Conservation (phyloP, 129 eudicot species). For the Centaurea solstitialis region DNA sequence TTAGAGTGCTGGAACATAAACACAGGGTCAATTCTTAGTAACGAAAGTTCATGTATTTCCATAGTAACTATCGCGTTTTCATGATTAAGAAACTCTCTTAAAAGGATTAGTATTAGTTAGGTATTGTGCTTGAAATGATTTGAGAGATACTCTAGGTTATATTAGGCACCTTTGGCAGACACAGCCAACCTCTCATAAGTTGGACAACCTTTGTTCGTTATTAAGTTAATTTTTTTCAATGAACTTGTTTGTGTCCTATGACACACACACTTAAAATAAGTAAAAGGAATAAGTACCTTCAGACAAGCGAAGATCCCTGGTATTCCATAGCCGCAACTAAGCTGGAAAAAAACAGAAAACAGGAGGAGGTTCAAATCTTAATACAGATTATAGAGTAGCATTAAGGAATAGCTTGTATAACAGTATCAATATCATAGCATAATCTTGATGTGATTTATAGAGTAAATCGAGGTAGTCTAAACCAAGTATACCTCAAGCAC, state of each 20-base stretch:
- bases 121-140: constrained; percentile 15
- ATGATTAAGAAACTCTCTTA: constrained; percentile 6
- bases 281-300: constrained; percentile 41
- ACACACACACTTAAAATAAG: background rate
- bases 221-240: background rate
- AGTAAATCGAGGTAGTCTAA: background rate
- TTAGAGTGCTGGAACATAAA: background rate
- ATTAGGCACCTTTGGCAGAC: background rate
- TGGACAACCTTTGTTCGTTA: background rate
- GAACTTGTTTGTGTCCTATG: background rate
- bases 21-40: background rate
- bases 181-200: background rate
- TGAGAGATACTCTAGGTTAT: background rate
- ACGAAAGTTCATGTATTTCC: background rate
- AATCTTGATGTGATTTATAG: background rate
- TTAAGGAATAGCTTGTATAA: background rate
- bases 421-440: background rate
- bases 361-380: background rate
- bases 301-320: constrained; percentile 78
- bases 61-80: background rate
- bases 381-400: background rate
- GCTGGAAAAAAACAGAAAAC: constrained; percentile 42
- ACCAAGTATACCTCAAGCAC: constrained; percentile 69
- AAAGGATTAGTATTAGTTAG: constrained; percentile 4
- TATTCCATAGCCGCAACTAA: constrained; percentile 62